Conservation (phyloP, 495 filamentous ascomycete genomes). For the Talaromyces stipitatus region DNA sequence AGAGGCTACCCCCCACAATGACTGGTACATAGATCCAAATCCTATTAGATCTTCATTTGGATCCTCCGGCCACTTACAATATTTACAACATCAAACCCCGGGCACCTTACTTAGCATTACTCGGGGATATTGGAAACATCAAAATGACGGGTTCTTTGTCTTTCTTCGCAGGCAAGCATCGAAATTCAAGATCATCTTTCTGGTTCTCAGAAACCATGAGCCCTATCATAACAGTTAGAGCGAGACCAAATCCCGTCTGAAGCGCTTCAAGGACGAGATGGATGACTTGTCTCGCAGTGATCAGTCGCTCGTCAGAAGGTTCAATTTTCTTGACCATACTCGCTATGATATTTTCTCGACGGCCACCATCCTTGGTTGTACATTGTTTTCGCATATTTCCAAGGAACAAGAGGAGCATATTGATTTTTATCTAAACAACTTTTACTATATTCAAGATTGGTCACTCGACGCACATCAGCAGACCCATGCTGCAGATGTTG, state of each 20-base stretch:
- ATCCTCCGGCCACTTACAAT: conserved; percentile 34
- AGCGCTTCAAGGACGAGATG: conserved; percentile 1
- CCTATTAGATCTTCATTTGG: conserved; percentile 34
- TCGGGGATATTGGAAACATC: conserved; percentile 45
- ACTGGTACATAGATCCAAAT: too few species aligned
- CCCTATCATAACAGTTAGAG: conserved; percentile 4
- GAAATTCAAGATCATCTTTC: conserved; percentile 15
- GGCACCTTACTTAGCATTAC: conserved; percentile 40
- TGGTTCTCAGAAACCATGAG: conserved; percentile 8
- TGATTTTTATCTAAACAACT: conserved; percentile 31
- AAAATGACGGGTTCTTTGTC: conserved; percentile 22
- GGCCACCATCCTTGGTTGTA: conserved; percentile 40
- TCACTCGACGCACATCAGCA: conserved; percentile 25
- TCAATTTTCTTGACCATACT: conserved; percentile 34
- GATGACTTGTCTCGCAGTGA: conserved; percentile 9
- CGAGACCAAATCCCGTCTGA: neutral
- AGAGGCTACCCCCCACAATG: too few species aligned
- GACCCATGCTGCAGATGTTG: conserved; percentile 25
- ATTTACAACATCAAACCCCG: conserved; percentile 31
- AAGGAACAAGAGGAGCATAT: conserved; percentile 17
- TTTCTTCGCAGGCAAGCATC: conserved; percentile 33
- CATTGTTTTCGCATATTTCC: conserved; percentile 33
- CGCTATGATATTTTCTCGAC: conserved; percentile 25
- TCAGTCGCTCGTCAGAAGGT: conserved; percentile 19
- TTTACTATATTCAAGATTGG: conserved; percentile 34